These are phyloP conservation scores for Rhizopus microsporus DNA, from an alignment of 371 early-diverging fungal species.

Conservation along the genomic window DNA sequence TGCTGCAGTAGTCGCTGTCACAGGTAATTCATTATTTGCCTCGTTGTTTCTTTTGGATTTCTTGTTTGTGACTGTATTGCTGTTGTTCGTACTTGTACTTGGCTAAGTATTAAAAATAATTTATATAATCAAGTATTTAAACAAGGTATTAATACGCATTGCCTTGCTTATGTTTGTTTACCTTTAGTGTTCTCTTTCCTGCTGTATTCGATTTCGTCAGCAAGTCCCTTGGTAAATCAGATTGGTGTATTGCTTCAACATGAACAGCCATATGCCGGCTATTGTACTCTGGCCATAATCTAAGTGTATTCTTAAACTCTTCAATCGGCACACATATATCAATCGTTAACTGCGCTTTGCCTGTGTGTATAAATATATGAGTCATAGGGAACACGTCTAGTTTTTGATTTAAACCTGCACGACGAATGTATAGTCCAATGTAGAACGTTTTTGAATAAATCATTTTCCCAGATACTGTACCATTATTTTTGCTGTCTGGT, in stretches of 20 bases:
- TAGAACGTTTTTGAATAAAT: constrained; percentile 81
- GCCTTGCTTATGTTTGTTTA: not conserved
- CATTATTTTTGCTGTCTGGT: not conserved
- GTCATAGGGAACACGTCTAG: not conserved
- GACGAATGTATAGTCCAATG: constrained; percentile 72
- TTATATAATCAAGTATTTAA: not conserved
- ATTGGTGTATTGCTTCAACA: not conserved
- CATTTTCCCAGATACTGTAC: constrained; percentile 4
- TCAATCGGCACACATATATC: not conserved
- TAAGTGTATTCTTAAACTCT: constrained; percentile 1
- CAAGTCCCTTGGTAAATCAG: not conserved
- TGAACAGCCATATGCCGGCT: not conserved
- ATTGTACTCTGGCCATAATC: not conserved
- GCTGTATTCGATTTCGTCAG: not conserved
- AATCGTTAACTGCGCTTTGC: not conserved
- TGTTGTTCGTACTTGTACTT: not conserved
- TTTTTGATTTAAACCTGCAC: constrained; percentile 30
- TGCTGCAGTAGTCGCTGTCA: not conserved
- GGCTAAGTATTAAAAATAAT: too few species aligned
- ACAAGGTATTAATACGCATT: too few species aligned
- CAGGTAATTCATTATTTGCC: not conserved
- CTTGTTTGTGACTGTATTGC: not conserved
- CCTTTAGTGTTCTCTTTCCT: constrained; percentile 4
- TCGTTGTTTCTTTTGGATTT: not conserved
- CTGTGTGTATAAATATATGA: not conserved